These are phyloP conservation scores for Colletotrichum melonis DNA, from an alignment of 2,329 filamentous ascomycete genomes.

Conservation along the genomic window DNA sequence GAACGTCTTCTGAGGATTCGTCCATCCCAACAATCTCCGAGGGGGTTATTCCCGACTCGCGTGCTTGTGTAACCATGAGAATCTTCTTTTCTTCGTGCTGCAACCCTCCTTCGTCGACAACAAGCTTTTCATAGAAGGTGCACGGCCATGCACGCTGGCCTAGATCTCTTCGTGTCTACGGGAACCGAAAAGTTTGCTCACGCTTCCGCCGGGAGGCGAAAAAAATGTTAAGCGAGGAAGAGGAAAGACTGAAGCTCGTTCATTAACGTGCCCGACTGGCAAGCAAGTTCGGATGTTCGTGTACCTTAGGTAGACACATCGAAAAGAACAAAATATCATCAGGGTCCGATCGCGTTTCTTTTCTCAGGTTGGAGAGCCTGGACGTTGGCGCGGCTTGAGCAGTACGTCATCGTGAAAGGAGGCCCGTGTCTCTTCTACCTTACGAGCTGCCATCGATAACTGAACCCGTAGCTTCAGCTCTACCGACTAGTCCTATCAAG, in stretches of 20 bases:
- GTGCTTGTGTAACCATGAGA: not conserved
- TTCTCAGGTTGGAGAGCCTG: not conserved
- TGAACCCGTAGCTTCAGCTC: not conserved
- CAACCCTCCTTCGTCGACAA: not conserved
- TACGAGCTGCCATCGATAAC: not conserved
- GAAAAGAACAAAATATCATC: constrained; percentile 2
- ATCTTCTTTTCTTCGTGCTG: not conserved
- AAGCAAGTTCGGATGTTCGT: not conserved
- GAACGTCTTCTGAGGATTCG: not conserved
- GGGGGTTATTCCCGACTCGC: not conserved
- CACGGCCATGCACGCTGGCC: not conserved
- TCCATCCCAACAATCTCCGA: not conserved
- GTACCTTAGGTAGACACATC: not conserved
- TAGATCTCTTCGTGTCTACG: not conserved
- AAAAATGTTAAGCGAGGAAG: not conserved
- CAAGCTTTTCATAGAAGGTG: not conserved
- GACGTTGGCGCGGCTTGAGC: not conserved
- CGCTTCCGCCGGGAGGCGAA: not conserved
- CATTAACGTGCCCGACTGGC: not conserved
- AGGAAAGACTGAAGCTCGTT: not conserved
- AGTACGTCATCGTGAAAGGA: not conserved
- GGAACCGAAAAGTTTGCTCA: not conserved
- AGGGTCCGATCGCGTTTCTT: not conserved
- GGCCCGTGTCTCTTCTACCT: not conserved
- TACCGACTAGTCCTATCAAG: not conserved